Percentiles rank a stretch among this genome's conserved stretches.
Evolutionary conservation across 2,329 filamentous ascomycete genomes (phyloP).

Genomic region (Drechslerella coelobrocha): DNA sequence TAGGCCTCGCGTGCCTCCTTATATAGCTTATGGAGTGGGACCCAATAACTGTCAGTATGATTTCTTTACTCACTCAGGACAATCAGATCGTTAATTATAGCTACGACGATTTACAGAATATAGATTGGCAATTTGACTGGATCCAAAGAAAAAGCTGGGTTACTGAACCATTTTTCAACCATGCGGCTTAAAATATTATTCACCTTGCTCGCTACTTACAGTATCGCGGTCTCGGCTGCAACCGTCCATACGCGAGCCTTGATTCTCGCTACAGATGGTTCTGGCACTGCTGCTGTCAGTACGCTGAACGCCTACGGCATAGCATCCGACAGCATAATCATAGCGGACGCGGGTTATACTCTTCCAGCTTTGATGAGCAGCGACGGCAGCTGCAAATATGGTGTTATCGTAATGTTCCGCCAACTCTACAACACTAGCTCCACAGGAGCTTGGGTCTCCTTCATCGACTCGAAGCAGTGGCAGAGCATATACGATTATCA

Average conservation of each 20-base stretch:
- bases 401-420: slow-evolving; percentile 65
- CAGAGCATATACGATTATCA: slow-evolving; percentile 67
- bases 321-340: slow-evolving; percentile 64
- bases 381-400: slow-evolving; percentile 64
- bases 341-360: slow-evolving; percentile 63
- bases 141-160: too few species aligned
- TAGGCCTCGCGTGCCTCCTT: background rate
- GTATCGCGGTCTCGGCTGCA: background rate
- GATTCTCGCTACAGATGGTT: slow-evolving; percentile 34
- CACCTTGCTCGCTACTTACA: slow-evolving; percentile 5
- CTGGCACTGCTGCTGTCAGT: slow-evolving; percentile 10
- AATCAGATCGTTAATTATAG: too few species aligned
- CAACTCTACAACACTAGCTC: slow-evolving; percentile 66
- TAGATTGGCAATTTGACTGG: too few species aligned
- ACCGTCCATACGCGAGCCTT: slow-evolving; percentile 23
- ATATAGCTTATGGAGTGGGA: background rate
- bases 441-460: slow-evolving; percentile 62
- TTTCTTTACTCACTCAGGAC: too few species aligned
- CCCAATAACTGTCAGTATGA: background rate
- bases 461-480: slow-evolving; percentile 66
- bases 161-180: background rate
- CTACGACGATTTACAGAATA: too few species aligned
- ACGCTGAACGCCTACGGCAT: slow-evolving; percentile 67
- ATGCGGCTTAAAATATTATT: slow-evolving; percentile 16
- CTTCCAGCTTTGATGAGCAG: slow-evolving; percentile 65